A percentile compares a stretch with the other conserved stretches of the same genome.
phyloP scores from a whole-genome alignment of 768 basidiomycete genomes.

The Russula emetica region DNA sequence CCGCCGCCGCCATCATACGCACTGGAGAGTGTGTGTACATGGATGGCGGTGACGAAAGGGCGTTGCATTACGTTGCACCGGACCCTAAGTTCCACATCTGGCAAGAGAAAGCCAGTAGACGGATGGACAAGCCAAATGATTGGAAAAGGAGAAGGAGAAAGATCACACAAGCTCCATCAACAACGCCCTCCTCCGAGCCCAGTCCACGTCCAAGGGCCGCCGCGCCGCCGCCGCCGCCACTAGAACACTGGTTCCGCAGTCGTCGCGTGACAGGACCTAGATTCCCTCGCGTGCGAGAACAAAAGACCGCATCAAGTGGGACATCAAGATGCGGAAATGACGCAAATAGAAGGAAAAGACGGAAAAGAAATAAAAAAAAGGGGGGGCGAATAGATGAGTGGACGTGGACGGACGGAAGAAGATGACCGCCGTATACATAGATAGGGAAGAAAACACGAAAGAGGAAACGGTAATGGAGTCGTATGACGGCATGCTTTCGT shows the following conservation, averaged over 20 bases:
- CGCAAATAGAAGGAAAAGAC: constrained; percentile 11
- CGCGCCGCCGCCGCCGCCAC: constrained; percentile 3
- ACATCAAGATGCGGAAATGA: not conserved
- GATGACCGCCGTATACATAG: constrained; percentile 1
- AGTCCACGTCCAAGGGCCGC: too few species aligned
- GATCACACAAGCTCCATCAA: constrained; percentile 12
- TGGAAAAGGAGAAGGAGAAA: not conserved
- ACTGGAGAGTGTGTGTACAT: not conserved
- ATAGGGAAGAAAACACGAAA: not conserved
- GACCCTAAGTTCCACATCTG: constrained; percentile 21
- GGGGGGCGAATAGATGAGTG: not conserved
- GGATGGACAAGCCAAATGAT: not conserved
- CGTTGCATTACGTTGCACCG: not conserved
- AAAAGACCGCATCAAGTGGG: not conserved
- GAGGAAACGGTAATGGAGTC: constrained; percentile 8
- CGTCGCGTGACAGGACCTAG: not conserved
- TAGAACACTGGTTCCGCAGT: not conserved
- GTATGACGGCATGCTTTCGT: constrained; percentile 17
- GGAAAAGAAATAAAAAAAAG: not conserved
- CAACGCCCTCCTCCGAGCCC: not conserved
- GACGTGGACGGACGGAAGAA: not conserved
- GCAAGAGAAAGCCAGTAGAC: constrained; percentile 14
- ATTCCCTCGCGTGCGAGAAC: not conserved
- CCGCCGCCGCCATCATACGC: not conserved
- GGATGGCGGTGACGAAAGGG: not conserved